Evolutionary conservation across 2,329 filamentous ascomycete species (phyloP), one percentile per base, ranked within the genome.

Genomic region (Amesomyces nigricolor): DNA sequence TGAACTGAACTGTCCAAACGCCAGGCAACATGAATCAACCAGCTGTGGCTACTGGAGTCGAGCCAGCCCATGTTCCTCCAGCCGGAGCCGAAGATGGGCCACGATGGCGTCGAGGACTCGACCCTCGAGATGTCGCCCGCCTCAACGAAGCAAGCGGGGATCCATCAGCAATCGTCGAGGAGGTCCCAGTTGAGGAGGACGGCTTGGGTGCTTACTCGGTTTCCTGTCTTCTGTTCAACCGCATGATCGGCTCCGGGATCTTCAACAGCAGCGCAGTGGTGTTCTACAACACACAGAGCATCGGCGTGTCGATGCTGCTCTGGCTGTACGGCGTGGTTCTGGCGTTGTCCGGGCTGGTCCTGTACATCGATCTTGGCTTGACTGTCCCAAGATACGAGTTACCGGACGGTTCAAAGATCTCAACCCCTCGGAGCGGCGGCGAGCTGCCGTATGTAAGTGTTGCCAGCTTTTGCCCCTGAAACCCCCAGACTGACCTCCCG

Each of bases 211-310:
- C 51, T 14, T 59, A 50, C 26, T 59, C 57, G 5, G 54, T 59
- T 4, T 47, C 45, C 32, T 57, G 54, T 16, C 54, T 61, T 14
- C 29, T 59, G 8, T 58, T 59, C 19, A 61, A 61, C 47, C 52
- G 59, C 3, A 43, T 54, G 49, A 58, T 59, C 5, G 55, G 58
- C 16, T 59, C 59, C 13, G 57, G 57, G 6, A 49, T 61, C 38
- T 61, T 59, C 47, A 61, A 56, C 49, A 53, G 57, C 49, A 43
- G 49, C 32, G 46, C 59, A 0, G 54, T 58, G 5, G 44, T 61
- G 9, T 61, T 59, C 19, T 57, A 49, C 43, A 59, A 59, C 54
- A 61, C 59, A 3, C 59, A 61, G 44, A 61, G 59, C 50, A 52
- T 61, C 6, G 57, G 57, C 17, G 45, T 48, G 0, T 51, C 54